Evolutionary conservation across 2,329 filamentous ascomycete species (phyloP).

Genomic region (Cladosporium sp.): DNA sequence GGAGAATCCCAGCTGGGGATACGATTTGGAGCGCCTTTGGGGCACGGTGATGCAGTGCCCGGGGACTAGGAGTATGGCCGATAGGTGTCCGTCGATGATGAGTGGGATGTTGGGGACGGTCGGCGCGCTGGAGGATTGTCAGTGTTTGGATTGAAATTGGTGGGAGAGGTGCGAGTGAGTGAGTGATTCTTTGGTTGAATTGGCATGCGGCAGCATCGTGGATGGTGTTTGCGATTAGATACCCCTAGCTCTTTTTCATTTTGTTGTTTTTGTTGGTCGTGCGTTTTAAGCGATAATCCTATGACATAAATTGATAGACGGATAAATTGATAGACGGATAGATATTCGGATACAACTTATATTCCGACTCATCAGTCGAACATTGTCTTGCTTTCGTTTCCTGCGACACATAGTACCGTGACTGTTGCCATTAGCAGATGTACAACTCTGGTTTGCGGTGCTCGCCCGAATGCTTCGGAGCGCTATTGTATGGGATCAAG

Average conservation of each 20-base stretch:
- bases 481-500: no score
- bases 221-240: neutral
- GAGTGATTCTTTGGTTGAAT: neutral
- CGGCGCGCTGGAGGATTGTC: slow-evolving; percentile 18
- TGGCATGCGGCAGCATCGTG: neutral
- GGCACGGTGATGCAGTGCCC: slow-evolving; percentile 32
- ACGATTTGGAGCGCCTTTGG: slow-evolving; percentile 37
- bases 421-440: no score
- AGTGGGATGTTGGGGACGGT: slow-evolving; percentile 20
- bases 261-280: no score
- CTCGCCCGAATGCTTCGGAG: no score
- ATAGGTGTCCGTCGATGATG: slow-evolving; percentile 23
- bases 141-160: slow-evolving; percentile 21
- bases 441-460: no score
- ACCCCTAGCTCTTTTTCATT: neutral
- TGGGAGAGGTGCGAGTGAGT: neutral
- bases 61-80: slow-evolving; percentile 18
- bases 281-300: no score
- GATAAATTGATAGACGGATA: no score
- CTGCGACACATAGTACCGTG: no score
- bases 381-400: no score
- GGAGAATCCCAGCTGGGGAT: slow-evolving; percentile 32
- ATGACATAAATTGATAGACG: no score
- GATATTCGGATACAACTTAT: no score
- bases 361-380: no score